Evolutionary conservation across 106 monocot genomes (phyloP), one percentile per base, ranked within the genome.

Genomic region (Iris macrosiphon): DNA sequence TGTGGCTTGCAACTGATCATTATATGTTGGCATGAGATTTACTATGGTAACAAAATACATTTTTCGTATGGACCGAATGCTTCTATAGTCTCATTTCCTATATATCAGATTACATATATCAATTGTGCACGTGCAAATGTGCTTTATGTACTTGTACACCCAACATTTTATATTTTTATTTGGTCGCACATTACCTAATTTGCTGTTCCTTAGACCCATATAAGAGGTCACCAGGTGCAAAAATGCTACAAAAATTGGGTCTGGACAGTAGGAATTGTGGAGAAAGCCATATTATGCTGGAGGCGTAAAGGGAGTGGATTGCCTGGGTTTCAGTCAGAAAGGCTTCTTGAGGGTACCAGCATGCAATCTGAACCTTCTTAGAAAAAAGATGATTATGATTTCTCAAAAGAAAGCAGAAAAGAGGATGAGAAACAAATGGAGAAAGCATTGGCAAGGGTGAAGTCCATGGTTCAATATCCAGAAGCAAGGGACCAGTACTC

Each of bases 121-220:
- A n/a, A n/a, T n/a, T n/a, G n/a, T n/a, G n/a, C n/a, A n/a, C n/a
- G n/a, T n/a, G n/a, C n/a, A n/a, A n/a, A n/a, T n/a, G n/a, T n/a
- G n/a, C n/a, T n/a, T n/a, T n/a, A n/a, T n/a, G n/a, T n/a, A n/a
- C n/a, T n/a, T n/a, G n/a, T n/a, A n/a, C n/a, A n/a, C n/a, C n/a
- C n/a, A n/a, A n/a, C n/a, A n/a, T n/a, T n/a, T n/a, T n/a, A n/a
- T n/a, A n/a, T n/a, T n/a, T n/a, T n/a, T n/a, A n/a, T n/a, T n/a
- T n/a, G n/a, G n/a, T n/a, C n/a, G n/a, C n/a, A n/a, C n/a, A n/a
- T n/a, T n/a, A n/a, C n/a, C n/a, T n/a, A n/a, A n/a, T n/a, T n/a
- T n/a, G n/a, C n/a, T n/a, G n/a, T n/a, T n/a, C n/a, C n/a, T n/a
- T 45, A 92, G 92, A 87, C 92, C 22, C 86, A 77, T 68, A 79